phyloP scores from a whole-genome alignment of 495 filamentous ascomycete species.

The Lindgomyces ingoldianus region DNA sequence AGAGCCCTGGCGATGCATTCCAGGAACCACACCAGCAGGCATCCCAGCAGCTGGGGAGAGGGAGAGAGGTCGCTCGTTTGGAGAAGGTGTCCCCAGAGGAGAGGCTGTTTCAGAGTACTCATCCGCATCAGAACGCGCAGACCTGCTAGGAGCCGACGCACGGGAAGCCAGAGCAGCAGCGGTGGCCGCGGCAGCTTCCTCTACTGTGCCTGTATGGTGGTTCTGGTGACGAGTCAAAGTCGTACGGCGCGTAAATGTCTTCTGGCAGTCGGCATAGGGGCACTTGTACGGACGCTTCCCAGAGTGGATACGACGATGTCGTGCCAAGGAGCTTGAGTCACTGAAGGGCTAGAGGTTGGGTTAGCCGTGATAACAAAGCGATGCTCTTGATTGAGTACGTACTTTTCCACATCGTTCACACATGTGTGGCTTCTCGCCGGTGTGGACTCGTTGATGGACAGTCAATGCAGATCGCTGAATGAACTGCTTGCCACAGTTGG shows the following conservation, averaged over 20 bases:
- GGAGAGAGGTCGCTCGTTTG: conserved; percentile 70
- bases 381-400: conserved; percentile 37
- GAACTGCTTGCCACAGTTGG: conserved; percentile 90
- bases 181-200: conserved; percentile 87
- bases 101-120: conserved; percentile 79
- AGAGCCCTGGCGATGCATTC: conserved; percentile 66
- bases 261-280: conserved; percentile 95
- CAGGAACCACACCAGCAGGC: conserved; percentile 60
- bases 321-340: conserved; percentile 91
- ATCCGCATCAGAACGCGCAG: conserved; percentile 70
- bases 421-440: conserved; percentile 97
- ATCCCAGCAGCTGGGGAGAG: conserved; percentile 79
- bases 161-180: conserved; percentile 75
- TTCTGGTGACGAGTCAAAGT: conserved; percentile 96
- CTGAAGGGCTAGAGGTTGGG: conserved; percentile 77
- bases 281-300: conserved; percentile 97
- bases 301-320: conserved; percentile 92
- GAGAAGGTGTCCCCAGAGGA: conserved; percentile 84
- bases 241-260: conserved; percentile 95
- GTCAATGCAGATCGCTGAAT: conserved; percentile 98
- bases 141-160: conserved; percentile 55
- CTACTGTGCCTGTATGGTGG: conserved; percentile 91
- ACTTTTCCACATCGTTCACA: conserved; percentile 98
- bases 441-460: conserved; percentile 92
- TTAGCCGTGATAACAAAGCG: conserved; percentile 2